Evolutionary conservation across 2,329 filamentous ascomycete species (phyloP).

Genomic region (Fusarium pininemorale): DNA sequence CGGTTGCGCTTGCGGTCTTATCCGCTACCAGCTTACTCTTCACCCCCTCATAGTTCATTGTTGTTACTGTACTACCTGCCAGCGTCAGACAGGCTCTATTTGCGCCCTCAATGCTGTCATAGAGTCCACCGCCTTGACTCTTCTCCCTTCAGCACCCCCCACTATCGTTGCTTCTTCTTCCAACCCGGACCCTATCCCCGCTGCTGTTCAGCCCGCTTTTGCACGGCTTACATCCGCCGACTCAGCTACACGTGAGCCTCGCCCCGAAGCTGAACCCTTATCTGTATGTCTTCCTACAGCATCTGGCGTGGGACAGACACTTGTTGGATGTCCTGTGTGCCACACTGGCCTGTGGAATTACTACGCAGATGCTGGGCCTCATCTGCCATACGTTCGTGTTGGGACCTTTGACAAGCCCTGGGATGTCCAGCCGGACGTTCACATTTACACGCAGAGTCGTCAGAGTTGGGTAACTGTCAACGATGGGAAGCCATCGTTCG

Average conservation of each 20-base stretch:
- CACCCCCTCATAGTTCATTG: constrained; percentile 58
- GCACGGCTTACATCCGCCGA: constrained; percentile 29
- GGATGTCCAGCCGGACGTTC: constrained; percentile 54
- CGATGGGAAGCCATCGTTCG: constrained; percentile 50
- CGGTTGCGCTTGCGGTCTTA: constrained; percentile 74
- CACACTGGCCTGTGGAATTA: constrained; percentile 52
- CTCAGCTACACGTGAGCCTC: constrained; percentile 6
- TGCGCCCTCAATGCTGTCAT: constrained; percentile 54
- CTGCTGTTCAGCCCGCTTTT: constrained; percentile 30
- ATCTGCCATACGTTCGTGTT: constrained; percentile 51
- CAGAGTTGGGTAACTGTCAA: constrained; percentile 50
- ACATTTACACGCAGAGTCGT: constrained; percentile 55
- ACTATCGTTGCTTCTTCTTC: constrained; percentile 28
- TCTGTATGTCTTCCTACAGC: constrained; percentile 49
- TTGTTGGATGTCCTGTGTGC: constrained; percentile 56
- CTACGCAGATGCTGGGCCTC: constrained; percentile 48
- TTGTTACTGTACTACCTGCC: constrained; percentile 59
- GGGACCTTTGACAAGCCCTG: constrained; percentile 55
- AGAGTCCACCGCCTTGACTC: constrained; percentile 49
- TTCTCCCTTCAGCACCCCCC: constrained; percentile 43
- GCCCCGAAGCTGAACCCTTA: constrained; percentile 12
- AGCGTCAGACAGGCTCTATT: constrained; percentile 54
- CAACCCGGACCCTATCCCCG: constrained; percentile 9
- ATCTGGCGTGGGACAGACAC: constrained; percentile 52
- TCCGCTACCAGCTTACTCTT: constrained; percentile 72